These are phyloP conservation scores for Salinomyces thailandicus DNA, from an alignment of 2,329 filamentous ascomycete genomes.

Conservation along the genomic window DNA sequence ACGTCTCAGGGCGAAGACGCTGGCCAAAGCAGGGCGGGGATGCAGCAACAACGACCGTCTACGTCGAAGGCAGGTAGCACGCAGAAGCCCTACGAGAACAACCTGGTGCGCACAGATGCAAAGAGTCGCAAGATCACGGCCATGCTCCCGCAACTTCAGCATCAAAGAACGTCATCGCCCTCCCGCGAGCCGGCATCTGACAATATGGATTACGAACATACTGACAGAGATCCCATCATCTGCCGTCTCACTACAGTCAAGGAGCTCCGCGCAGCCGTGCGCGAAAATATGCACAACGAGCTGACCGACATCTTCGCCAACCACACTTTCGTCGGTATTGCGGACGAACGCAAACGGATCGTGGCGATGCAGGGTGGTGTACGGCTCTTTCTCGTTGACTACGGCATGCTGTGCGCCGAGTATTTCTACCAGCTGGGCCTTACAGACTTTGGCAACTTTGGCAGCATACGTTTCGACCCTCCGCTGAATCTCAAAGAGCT, in stretches of 20 bases:
- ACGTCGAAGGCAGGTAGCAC: constrained; percentile 5
- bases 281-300: constrained; percentile 70
- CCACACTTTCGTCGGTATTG: constrained; percentile 87
- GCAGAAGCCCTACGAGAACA: constrained; percentile 66
- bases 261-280: constrained; percentile 68
- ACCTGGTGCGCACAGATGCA: constrained; percentile 80
- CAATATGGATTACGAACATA: constrained; percentile 58
- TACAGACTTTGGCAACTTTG: constrained; percentile 94
- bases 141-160: constrained; percentile 61
- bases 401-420: constrained; percentile 72
- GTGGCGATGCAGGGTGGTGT: constrained; percentile 90
- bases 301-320: constrained; percentile 78
- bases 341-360: constrained; percentile 76
- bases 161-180: constrained; percentile 30
- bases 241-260: constrained; percentile 79
- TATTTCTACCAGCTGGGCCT: constrained; percentile 94
- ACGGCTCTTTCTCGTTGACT: constrained; percentile 86
- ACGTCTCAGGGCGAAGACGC: constrained; percentile 20
- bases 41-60: constrained; percentile 22
- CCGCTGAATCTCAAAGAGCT: constrained; percentile 61
- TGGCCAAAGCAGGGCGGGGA: constrained; percentile 21
- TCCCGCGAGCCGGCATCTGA: constrained; percentile 29
- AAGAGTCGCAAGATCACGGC: constrained; percentile 88
- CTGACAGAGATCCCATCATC: constrained; percentile 56
- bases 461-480: constrained; percentile 67